A percentile compares a stretch with the other conserved stretches of the same genome.
Evolutionary conservation across 192 early-diverging fungal species (phyloP).

Genomic region (Diversispora eburnea): DNA sequence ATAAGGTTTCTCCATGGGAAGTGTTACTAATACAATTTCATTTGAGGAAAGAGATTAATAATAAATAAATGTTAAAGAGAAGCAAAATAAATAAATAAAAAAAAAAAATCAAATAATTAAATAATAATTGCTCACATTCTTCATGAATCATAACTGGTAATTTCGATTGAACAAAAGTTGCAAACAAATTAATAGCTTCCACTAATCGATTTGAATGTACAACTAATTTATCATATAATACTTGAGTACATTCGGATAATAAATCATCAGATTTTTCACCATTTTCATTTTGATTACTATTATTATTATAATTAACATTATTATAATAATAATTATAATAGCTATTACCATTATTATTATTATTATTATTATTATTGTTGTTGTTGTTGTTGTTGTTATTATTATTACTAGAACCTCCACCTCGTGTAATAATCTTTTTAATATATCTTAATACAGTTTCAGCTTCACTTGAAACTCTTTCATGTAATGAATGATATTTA

Average conservation of each 20-base stretch:
- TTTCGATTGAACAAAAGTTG: constrained; percentile 2
- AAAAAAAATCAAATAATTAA: background rate
- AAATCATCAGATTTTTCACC: background rate
- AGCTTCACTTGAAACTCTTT: background rate
- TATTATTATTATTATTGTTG: too few relatives aligned
- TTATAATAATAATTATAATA: too few relatives aligned
- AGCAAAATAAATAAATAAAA: background rate
- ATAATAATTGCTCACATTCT: constrained; percentile 13
- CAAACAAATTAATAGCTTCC: constrained; percentile 10
- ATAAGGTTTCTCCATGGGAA: too few relatives aligned
- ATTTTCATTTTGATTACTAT: too few relatives aligned
- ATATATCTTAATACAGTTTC: background rate
- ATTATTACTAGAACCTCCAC: background rate
- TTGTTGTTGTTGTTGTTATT: too few relatives aligned
- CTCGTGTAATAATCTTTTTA: background rate
- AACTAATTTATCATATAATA: constrained; percentile 2
- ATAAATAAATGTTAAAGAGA: too few relatives aligned
- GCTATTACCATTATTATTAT: too few relatives aligned
- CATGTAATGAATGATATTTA: constrained; percentile 3
- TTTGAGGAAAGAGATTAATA: too few relatives aligned
- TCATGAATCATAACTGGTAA: constrained; percentile 1
- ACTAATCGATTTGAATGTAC: constrained; percentile 6
- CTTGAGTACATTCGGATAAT: background rate
- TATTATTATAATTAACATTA: too few relatives aligned
- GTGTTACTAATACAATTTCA: too few relatives aligned